Conservation (phyloP, 2,329 filamentous ascomycete species). For the Fusarium torreyae region DNA sequence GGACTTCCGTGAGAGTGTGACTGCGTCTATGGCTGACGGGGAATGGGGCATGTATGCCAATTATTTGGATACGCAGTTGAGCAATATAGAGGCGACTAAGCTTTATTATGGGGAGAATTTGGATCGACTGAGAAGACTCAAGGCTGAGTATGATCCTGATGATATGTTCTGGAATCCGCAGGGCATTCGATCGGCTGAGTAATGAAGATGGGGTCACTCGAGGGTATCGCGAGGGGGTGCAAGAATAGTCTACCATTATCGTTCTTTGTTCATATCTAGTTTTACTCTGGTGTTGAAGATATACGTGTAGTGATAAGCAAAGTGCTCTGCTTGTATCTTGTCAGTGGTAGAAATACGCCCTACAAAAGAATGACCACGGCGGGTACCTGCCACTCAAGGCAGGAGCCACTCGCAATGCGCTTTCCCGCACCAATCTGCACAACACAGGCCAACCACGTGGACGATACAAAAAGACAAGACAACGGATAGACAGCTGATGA, state of each 20-base stretch:
- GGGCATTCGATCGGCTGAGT: slow-evolving; percentile 37
- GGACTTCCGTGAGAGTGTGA: slow-evolving; percentile 55
- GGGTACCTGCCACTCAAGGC: too few relatives aligned
- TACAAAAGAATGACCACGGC: too few relatives aligned
- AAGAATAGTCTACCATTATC: not conserved
- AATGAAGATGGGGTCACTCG: not conserved
- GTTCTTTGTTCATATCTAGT: slow-evolving; percentile 13
- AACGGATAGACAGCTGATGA: not conserved
- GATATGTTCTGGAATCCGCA: slow-evolving; percentile 61
- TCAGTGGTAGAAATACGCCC: too few relatives aligned
- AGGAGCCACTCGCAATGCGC: not conserved
- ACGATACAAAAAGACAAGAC: not conserved
- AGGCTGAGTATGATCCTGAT: slow-evolving; percentile 55
- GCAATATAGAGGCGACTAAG: slow-evolving; percentile 52
- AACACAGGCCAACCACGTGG: not conserved
- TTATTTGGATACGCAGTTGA: slow-evolving; percentile 57
- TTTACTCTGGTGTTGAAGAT: not conserved
- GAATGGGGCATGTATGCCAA: slow-evolving; percentile 61
- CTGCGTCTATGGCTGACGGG: slow-evolving; percentile 45
- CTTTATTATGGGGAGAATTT: slow-evolving; percentile 58
- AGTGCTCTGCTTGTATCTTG: not conserved
- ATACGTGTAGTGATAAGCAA: not conserved
- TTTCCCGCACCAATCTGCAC: not conserved
- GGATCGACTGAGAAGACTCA: slow-evolving; percentile 53
- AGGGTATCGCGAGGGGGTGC: too few relatives aligned